Evolutionary conservation across 441 rosid genomes (phyloP).

Genomic region (Lepidium campestre): DNA sequence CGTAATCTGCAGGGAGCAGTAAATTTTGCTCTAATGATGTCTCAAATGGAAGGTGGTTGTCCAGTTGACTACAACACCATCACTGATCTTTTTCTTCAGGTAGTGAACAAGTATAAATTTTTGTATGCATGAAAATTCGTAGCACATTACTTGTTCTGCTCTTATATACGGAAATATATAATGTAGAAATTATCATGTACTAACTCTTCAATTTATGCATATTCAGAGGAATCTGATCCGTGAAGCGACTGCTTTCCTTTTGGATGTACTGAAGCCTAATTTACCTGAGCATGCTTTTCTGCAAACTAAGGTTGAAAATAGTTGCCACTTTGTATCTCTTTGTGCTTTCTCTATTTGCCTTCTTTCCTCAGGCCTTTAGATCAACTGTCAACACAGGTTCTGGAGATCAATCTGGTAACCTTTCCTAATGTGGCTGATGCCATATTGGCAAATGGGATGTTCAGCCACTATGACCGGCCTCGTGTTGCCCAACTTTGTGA

Average conservation of each 20-base stretch:
- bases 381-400: conserved; percentile 48
- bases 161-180: background rate
- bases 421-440: conserved; percentile 98
- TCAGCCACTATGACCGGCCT: conserved; percentile 94
- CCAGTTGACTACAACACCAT: conserved; percentile 96
- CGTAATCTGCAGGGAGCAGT: conserved; percentile 79
- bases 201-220: background rate
- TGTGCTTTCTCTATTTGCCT: background rate
- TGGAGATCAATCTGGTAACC: conserved; percentile 97
- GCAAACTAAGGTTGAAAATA: conserved; percentile 76
- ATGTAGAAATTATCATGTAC: background rate
- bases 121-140: background rate
- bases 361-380: conserved; percentile 11
- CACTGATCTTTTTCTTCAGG: conserved; percentile 99
- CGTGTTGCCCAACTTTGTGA: conserved; percentile 98
- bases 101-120: conserved; percentile 13
- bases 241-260: conserved; percentile 96
- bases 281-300: conserved; percentile 91
- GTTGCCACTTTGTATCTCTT: conserved; percentile 1
- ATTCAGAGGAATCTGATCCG: conserved; percentile 91
- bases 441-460: conserved; percentile 95
- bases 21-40: conserved; percentile 99
- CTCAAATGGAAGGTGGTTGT: conserved; percentile 99
- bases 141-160: background rate
- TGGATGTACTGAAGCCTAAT: conserved; percentile 98